Percentiles rank a stretch among this genome's conserved stretches.
phyloP scores from a whole-genome alignment of 179 eudicot genomes.

The Corrigiola litoralis region DNA sequence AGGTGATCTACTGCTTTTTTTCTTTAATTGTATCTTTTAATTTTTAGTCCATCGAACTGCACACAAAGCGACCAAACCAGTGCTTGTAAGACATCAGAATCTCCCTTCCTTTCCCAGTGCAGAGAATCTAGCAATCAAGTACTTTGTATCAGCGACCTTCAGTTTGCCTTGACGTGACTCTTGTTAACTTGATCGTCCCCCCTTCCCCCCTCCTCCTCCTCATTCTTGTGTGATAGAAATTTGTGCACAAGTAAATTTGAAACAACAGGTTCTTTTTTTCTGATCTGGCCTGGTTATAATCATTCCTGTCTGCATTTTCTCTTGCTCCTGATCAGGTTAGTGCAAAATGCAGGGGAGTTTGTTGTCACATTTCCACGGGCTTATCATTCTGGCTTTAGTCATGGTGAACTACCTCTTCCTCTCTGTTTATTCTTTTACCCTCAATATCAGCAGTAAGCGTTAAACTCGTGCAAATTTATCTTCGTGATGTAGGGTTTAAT shows the following conservation, averaged over 20 bases:
- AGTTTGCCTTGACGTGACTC: neutral
- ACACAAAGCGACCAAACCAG: neutral
- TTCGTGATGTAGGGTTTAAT: constrained; percentile 57
- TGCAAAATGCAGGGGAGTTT: constrained; percentile 98
- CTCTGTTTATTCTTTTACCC: neutral
- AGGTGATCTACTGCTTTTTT: constrained; percentile 46
- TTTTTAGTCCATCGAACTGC: constrained; percentile 1
- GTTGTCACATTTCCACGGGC: constrained; percentile 97
- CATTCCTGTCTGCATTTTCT: constrained; percentile 15
- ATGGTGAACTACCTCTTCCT: constrained; percentile 42
- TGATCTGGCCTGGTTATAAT: neutral
- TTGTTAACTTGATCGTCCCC: too few relatives aligned
- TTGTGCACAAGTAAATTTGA: too few relatives aligned
- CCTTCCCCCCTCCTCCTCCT: neutral
- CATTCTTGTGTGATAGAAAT: neutral
- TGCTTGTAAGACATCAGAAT: neutral
- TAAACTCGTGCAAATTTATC: neutral
- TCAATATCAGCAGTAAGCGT: neutral
- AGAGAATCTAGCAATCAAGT: neutral
- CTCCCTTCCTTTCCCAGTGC: neutral
- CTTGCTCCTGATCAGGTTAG: constrained; percentile 59
- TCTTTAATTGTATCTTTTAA: neutral
- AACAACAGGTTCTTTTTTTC: neutral
- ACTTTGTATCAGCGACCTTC: neutral
- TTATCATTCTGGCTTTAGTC: constrained; percentile 98